Base-by-base conservation (phyloP, 441 rosid genomes). In the Bruguiera hainesii region DNA sequence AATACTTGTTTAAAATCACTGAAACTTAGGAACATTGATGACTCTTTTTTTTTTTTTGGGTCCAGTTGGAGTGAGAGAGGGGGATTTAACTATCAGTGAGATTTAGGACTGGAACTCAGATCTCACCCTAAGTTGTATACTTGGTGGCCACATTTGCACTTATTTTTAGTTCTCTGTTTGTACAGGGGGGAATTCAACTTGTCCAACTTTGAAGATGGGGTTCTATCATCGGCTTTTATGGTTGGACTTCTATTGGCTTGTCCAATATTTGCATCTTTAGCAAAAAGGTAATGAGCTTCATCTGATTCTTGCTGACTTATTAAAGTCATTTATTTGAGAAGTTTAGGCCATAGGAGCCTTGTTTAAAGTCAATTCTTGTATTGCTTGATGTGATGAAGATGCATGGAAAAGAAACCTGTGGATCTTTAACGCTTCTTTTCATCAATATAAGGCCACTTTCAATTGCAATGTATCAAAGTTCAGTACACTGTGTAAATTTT, bases 161-260 rank as follows among this genome's bases (percentile, higher is more conserved):
- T 49, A 63, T 42, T 13, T 31, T 57, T 21, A 23, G 29, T 48
- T 58, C n/a, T 51, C 19, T 48, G 19, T 68, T 50, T 9, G 20
- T 61, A 6, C 68, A 92, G 98, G 84, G 98, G 98, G 5, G 91
- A 86, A 48, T 92, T 92, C 77, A 79, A 86, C 78, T 81, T 95
- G 69, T 87, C 72, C 80, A 92, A 95, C 77, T 95, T 95, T 63
- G 87, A 95, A 75, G 98, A 95, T 77, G 98, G 99, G 73, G 67
- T 82, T 74, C 72, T 92, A 49, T 92, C 99, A 67, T 95, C 99
- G 68, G 97, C 96, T 66, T 95, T 95, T 78, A 86, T 95, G 98
- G 98, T 95, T 79, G 99, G 99, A 46, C 90, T 95, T 79, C 95
- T 95, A 67, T 77, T 86, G 67, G 85, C 95, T 63, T 90, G 96